Percentiles rank a stretch among this genome's conserved stretches.
Conservation (phyloP, 2,329 filamentous ascomycete species). For the Chaetomium globosum region DNA sequence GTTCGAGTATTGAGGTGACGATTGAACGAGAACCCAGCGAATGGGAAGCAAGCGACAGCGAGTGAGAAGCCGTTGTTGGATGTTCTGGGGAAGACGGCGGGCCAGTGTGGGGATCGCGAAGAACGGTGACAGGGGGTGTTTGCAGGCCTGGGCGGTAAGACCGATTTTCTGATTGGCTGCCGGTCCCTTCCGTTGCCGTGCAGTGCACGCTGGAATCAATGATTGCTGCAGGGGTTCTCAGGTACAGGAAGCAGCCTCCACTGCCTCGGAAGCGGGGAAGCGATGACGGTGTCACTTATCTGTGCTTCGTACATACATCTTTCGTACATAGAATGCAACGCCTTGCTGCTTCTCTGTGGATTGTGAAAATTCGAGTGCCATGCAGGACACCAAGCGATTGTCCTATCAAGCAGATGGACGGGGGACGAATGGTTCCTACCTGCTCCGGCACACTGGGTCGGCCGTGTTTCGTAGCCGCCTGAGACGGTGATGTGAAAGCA, state of each 20-base stretch:
- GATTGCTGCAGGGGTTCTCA: slow-evolving; percentile 19
- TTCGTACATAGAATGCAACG: neutral
- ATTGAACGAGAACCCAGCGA: slow-evolving; percentile 20
- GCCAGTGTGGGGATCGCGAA: slow-evolving; percentile 18
- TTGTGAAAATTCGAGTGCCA: neutral
- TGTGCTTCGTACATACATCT: neutral
- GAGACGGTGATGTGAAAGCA: slow-evolving; percentile 1
- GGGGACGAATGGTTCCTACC: neutral
- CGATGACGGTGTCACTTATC: neutral
- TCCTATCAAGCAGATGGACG: neutral
- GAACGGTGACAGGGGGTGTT: slow-evolving; percentile 20
- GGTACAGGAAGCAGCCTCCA: neutral
- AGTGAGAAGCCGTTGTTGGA: slow-evolving; percentile 7
- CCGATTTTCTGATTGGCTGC: slow-evolving; percentile 28
- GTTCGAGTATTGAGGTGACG: slow-evolving; percentile 27
- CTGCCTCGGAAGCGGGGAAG: slow-evolving; percentile 7
- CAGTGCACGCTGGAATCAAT: neutral
- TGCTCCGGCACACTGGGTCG: slow-evolving; percentile 22
- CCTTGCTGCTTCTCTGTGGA: neutral
- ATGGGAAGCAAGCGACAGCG: slow-evolving; percentile 20
- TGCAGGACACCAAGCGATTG: neutral
- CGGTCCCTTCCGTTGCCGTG: slow-evolving; percentile 13
- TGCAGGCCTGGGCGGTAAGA: slow-evolving; percentile 26
- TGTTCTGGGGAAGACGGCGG: slow-evolving; percentile 14
- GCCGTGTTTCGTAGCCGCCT: slow-evolving; percentile 20